phyloP scores from a whole-genome alignment of 75 land plant species.

The Azolla pinnata region DNA sequence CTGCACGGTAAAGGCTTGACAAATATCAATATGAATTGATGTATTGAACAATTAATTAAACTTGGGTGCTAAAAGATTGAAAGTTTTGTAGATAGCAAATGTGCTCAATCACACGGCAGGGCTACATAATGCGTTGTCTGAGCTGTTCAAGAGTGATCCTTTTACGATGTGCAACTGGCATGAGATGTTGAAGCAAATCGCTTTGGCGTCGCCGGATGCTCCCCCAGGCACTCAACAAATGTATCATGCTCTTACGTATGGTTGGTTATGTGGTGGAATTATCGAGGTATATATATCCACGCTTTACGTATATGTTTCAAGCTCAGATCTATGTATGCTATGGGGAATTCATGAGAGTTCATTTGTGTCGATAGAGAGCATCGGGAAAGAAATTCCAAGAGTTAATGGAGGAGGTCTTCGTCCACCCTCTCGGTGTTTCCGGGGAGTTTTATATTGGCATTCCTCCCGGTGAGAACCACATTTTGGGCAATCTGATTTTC shows the following conservation, averaged over 20 bases:
- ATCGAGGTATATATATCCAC: constrained; percentile 49
- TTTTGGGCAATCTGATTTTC: not conserved
- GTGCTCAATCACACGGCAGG: constrained; percentile 92
- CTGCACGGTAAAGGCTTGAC: constrained; percentile 46
- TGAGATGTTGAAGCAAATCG: constrained; percentile 46
- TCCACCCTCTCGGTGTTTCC: constrained; percentile 52
- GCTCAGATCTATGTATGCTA: not conserved
- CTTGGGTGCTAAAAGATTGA: not conserved
- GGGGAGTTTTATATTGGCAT: constrained; percentile 93
- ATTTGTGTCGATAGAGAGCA: constrained; percentile 46
- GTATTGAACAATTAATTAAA: not conserved
- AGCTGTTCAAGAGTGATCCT: constrained; percentile 49
- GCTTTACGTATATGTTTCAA: not conserved
- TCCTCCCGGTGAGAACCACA: constrained; percentile 57
- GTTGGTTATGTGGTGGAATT: constrained; percentile 93
- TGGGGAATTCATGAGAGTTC: constrained; percentile 1
- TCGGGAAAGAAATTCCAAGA: constrained; percentile 82
- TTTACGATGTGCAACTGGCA: constrained; percentile 70
- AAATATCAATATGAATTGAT: not conserved
- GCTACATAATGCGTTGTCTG: constrained; percentile 68
- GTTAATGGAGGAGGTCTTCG: constrained; percentile 66
- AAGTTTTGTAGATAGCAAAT: constrained; percentile 57
- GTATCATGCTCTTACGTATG: constrained; percentile 81
- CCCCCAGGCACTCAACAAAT: constrained; percentile 69
- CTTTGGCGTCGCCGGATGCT: constrained; percentile 53